These are phyloP conservation scores for Vigna reflexopilosa DNA, from an alignment of 306 rosid genomes.

Conservation along the genomic window DNA sequence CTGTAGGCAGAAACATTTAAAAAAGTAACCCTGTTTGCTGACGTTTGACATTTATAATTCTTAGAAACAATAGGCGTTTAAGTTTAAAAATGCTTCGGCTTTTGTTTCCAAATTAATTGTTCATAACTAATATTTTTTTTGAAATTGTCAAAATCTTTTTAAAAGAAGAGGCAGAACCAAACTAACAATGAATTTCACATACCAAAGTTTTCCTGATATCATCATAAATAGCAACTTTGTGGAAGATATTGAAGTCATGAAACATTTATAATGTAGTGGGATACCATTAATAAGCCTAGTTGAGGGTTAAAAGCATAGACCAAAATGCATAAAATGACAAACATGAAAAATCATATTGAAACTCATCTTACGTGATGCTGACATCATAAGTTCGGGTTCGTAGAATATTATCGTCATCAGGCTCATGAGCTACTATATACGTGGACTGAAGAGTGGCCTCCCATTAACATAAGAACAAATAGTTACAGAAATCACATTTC, in stretches of 20 bases:
- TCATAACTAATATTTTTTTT: neutral
- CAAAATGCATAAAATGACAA: constrained; percentile 26
- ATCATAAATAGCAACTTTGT: constrained; percentile 24
- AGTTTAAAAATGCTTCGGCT: neutral
- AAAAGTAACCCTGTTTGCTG: neutral
- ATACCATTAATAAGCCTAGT: neutral
- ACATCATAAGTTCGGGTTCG: constrained; percentile 93
- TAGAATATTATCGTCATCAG: constrained; percentile 90
- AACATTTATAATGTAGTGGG: neutral
- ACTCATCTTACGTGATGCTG: constrained; percentile 85
- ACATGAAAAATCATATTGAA: constrained; percentile 37
- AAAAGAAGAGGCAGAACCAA: neutral
- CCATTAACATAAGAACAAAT: constrained; percentile 37
- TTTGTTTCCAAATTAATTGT: constrained; percentile 1
- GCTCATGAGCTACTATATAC: constrained; percentile 83
- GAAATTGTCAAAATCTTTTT: neutral
- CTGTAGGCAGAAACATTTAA: neutral
- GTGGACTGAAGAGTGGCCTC: constrained; percentile 73
- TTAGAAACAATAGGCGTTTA: neutral
- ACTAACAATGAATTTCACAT: neutral
- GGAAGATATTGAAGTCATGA: constrained; percentile 20
- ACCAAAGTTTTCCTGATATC: constrained; percentile 5
- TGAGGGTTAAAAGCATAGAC: constrained; percentile 12
- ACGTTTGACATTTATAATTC: neutral
- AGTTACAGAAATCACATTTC: constrained; percentile 42